Conservation (phyloP, 2,329 filamentous ascomycete species). For the Pleomassaria siparia region DNA sequence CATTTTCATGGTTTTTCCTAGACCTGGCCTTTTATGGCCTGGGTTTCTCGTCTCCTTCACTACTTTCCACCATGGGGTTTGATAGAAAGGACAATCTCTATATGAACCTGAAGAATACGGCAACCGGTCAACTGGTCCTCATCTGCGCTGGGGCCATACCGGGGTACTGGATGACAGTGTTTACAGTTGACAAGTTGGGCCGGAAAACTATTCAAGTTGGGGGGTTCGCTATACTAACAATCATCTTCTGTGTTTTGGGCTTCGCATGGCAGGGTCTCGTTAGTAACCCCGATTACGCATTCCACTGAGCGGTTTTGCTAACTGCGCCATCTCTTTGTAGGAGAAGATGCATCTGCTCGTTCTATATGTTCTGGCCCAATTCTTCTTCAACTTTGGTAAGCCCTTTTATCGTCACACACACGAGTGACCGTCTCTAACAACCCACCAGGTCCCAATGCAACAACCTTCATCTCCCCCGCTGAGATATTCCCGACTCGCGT, state of each 20-base stretch:
- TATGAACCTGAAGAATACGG: slow-evolving; percentile 68
- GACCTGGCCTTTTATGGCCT: slow-evolving; percentile 56
- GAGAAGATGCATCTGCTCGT: slow-evolving; percentile 40
- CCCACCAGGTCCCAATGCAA: slow-evolving; percentile 36
- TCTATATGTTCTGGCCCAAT: slow-evolving; percentile 46
- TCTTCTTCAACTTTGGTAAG: slow-evolving; percentile 49
- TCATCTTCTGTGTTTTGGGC: slow-evolving; percentile 17
- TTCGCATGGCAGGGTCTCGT: slow-evolving; percentile 14
- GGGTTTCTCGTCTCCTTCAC: slow-evolving; percentile 70
- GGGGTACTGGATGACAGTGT: slow-evolving; percentile 64
- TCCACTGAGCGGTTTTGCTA: too few relatives aligned
- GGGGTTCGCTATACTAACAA: slow-evolving; percentile 17
- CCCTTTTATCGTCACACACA: background rate
- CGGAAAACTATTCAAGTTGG: slow-evolving; percentile 32
- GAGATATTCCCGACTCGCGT: slow-evolving; percentile 50
- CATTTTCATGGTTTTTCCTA: slow-evolving; percentile 78
- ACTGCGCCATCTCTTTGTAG: too few relatives aligned
- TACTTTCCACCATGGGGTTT: slow-evolving; percentile 68
- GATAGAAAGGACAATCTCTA: slow-evolving; percentile 63
- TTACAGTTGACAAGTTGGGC: slow-evolving; percentile 66
- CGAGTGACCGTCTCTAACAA: slow-evolving; percentile 1
- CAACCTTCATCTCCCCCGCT: slow-evolving; percentile 50
- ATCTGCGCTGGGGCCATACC: slow-evolving; percentile 74
- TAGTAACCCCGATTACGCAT: too few relatives aligned
- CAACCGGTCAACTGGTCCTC: slow-evolving; percentile 75